These are phyloP conservation scores for Aphanoascus verrucosus DNA, from an alignment of 2,329 filamentous ascomycete species.

Conservation along the genomic window DNA sequence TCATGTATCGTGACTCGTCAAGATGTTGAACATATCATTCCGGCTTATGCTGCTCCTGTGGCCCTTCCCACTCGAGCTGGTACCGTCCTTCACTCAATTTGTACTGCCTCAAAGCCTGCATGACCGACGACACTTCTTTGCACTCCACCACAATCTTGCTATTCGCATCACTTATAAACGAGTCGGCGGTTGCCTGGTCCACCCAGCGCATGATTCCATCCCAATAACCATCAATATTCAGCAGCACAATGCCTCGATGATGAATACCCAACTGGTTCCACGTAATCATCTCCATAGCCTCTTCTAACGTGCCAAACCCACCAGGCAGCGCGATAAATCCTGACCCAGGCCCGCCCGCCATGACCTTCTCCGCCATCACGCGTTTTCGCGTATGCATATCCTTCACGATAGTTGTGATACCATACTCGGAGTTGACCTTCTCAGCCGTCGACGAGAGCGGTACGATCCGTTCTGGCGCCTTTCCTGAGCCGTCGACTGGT, in stretches of 20 bases:
- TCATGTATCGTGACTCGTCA: neutral
- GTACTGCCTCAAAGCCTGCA: conserved; percentile 62
- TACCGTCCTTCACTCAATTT: conserved; percentile 63
- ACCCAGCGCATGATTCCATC: conserved; percentile 79
- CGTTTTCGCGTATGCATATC: conserved; percentile 97
- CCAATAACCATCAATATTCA: conserved; percentile 88
- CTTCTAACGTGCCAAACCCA: conserved; percentile 91
- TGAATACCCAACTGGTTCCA: conserved; percentile 98
- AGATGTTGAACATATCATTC: neutral
- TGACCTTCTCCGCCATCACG: conserved; percentile 81
- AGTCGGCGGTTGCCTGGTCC: conserved; percentile 58
- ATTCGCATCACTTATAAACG: conserved; percentile 64
- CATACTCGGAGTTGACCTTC: conserved; percentile 47
- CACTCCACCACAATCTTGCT: conserved; percentile 70
- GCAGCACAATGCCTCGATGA: conserved; percentile 62
- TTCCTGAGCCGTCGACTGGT: conserved; percentile 36
- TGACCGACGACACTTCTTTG: conserved; percentile 58
- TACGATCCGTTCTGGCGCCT: conserved; percentile 45
- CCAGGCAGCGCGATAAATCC: conserved; percentile 84
- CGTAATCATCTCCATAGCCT: conserved; percentile 83
- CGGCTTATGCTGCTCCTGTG: neutral
- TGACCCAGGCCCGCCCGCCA: conserved; percentile 66
- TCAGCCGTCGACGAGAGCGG: conserved; percentile 38
- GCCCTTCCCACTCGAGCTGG: conserved; percentile 63
- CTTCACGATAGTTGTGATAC: conserved; percentile 73